Evolutionary conservation across 1,284 basidiomycete species (phyloP).

Genomic region (Fomes fomentarius): DNA sequence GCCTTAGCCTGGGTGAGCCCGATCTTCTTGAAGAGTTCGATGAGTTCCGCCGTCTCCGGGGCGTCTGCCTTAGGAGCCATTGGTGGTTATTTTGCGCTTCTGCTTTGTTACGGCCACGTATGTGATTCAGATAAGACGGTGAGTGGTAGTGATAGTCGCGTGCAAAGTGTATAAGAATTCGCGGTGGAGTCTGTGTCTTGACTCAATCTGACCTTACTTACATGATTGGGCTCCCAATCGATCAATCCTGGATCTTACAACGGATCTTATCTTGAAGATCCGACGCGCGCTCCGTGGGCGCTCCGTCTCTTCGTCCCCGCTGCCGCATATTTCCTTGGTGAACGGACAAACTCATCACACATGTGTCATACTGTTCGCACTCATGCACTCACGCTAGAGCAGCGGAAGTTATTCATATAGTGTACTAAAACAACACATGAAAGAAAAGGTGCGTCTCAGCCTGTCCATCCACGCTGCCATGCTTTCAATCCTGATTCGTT

Average conservation of each 20-base stretch:
- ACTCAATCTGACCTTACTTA: slow-evolving; percentile 8
- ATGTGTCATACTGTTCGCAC: too few species aligned
- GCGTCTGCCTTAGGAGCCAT: slow-evolving; percentile 40
- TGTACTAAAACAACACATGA: background rate
- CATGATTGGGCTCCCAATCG: slow-evolving; percentile 14
- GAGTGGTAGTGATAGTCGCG: slow-evolving; percentile 4
- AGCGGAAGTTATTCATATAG: too few species aligned
- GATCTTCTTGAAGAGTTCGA: slow-evolving; percentile 78
- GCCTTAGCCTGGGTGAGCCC: slow-evolving; percentile 83
- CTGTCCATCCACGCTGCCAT: too few species aligned
- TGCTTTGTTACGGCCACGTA: too few species aligned
- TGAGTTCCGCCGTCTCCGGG: slow-evolving; percentile 43
- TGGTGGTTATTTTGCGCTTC: background rate
- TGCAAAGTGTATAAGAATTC: slow-evolving; percentile 2
- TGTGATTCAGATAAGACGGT: background rate
- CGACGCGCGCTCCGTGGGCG: slow-evolving; percentile 7
- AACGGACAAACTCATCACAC: background rate
- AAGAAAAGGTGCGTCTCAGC: background rate
- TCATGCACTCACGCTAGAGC: background rate
- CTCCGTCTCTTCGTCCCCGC: slow-evolving; percentile 2
- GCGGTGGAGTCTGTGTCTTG: background rate
- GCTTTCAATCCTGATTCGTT: too few species aligned
- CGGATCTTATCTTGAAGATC: slow-evolving; percentile 10
- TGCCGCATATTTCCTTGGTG: background rate
- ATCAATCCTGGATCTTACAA: slow-evolving; percentile 16